Evolutionary conservation across 176 grass and related monocot genomes (phyloP).

Genomic region (Avena eriantha): DNA sequence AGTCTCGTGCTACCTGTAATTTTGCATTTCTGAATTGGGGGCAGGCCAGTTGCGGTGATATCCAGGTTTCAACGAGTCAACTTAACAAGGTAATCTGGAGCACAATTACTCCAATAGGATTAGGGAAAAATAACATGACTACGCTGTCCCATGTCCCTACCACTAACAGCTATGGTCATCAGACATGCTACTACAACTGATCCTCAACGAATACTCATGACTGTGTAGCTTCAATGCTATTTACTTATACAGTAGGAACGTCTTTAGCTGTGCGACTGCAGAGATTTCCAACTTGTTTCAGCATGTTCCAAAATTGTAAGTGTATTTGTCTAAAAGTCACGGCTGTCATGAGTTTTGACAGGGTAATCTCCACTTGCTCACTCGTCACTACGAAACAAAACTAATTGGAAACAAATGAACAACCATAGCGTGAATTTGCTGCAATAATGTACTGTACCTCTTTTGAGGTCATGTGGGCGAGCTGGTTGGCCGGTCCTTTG

Average conservation of each 20-base stretch:
- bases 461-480: constrained; percentile 93
- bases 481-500: constrained; percentile 78
- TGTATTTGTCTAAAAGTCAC: background rate
- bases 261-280: background rate
- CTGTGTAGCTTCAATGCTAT: background rate
- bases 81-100: background rate
- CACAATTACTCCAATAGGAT: background rate
- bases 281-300: background rate
- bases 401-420: background rate
- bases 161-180: background rate
- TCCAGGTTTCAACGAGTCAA: background rate
- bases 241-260: background rate
- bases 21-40: background rate
- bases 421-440: background rate
- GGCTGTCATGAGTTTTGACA: background rate
- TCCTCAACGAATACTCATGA: background rate
- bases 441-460: constrained; percentile 57
- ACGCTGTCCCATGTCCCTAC: background rate
- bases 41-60: background rate
- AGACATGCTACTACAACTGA: constrained; percentile 1
- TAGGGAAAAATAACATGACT: background rate
- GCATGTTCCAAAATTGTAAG: background rate
- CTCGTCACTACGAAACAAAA: background rate
- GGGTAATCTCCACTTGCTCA: background rate
- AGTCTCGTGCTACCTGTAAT: background rate